phyloP scores from a whole-genome alignment of 108 stramenopile genomes.

The Skeletonema costatum region DNA sequence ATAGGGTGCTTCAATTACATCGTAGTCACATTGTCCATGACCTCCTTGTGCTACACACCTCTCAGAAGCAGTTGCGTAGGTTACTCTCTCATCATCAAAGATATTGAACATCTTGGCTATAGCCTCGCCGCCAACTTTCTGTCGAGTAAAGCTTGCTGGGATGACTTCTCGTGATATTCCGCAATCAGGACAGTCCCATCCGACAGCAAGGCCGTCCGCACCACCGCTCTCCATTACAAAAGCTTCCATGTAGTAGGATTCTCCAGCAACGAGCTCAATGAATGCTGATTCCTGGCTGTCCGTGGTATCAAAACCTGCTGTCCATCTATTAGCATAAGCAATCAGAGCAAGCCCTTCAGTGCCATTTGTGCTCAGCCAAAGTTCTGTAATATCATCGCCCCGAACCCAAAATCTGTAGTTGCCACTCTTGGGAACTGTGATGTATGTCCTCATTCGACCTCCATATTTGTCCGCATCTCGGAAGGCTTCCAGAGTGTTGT shows the following conservation, averaged over 20 bases:
- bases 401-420: slow-evolving; percentile 3
- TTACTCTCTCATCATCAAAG: slow-evolving; percentile 55
- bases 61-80: slow-evolving; percentile 34
- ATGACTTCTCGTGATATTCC: neutral
- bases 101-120: slow-evolving; percentile 2
- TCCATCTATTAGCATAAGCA: no score
- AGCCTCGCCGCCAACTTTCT: neutral
- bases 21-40: slow-evolving; percentile 24
- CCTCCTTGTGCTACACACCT: slow-evolving; percentile 29
- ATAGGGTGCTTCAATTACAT: slow-evolving; percentile 1
- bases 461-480: neutral
- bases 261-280: no score
- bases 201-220: neutral
- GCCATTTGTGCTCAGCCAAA: neutral
- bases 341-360: no score
- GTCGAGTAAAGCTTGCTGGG: slow-evolving; percentile 2
- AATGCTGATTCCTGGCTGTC: no score
- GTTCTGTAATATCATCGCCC: neutral
- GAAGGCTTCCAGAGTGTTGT: neutral
- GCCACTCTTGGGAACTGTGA: neutral
- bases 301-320: no score
- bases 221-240: no score
- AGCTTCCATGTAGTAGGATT: no score
- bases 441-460: neutral
- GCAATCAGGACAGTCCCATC: neutral